Evolutionary conservation across 2,329 filamentous ascomycete genomes (phyloP), one percentile per base, ranked within the genome.

Genomic region (Pyrenophora graminea): DNA sequence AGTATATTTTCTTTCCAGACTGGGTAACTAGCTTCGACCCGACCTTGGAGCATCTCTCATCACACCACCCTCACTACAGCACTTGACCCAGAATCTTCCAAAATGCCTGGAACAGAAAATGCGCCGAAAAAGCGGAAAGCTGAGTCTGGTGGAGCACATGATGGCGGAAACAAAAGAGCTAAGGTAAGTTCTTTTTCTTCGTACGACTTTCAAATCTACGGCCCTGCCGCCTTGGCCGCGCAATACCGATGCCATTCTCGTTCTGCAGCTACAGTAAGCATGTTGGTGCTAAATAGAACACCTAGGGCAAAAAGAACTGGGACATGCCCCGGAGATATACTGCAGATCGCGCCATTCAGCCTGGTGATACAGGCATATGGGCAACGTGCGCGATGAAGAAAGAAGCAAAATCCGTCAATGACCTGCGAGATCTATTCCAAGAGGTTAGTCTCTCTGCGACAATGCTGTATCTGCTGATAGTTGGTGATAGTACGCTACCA

Each of bases 331-430:
- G 68, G 46, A 71, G 69, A 10, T 66, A 59, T 31, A 66, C 57
- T 23, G 60, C 63, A 30, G 65, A 73, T 40, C 68, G 66, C 10
- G 61, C 61, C 30, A 79, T 91, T 40, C 83, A 89, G 61, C 77
- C 86, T 4, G 88, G 88, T 4, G 87, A 91, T 64, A 77, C 80
- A 45, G 89, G 89, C 4, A 85, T 93, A 51, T 93, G 88, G 88
- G 86, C 87, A 23, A 91, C 89, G 0, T 92, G 88, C 68, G 84
- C 87, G 44, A 82, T 87, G 67, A 83, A 84, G 58, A 87, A 88
- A 76, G 88, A 90, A 72, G 79, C 78, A 36, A 87, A 85, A 71
- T 87, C 88, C 12, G 81, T 88, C 2, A 77, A 80, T 42, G 89
- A 93, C 68, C 79, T 91, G 56, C 79, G 79, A 50, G 74, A 81